Conservation (phyloP, 2,329 filamentous ascomycete genomes). For the Fusarium sp. region DNA sequence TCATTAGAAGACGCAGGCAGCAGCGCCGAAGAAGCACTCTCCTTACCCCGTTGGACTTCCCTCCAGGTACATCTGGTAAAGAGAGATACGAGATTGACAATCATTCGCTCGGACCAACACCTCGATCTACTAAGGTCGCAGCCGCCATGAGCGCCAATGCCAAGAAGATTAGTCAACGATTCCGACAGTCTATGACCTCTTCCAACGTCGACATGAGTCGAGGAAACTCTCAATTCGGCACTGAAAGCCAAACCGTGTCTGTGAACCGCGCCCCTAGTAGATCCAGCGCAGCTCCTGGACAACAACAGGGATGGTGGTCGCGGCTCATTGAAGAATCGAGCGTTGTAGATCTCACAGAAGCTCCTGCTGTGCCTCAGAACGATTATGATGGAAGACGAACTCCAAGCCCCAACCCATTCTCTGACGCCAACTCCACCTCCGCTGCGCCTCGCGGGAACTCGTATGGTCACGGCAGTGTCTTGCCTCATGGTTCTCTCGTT, state of each 20-base stretch:
- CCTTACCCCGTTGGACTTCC: constrained; percentile 61
- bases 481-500: constrained; percentile 56
- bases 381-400: constrained; percentile 27
- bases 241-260: constrained; percentile 56
- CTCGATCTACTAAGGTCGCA: constrained; percentile 53
- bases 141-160: constrained; percentile 51
- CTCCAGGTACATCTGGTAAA: constrained; percentile 34
- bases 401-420: constrained; percentile 48
- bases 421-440: constrained; percentile 60
- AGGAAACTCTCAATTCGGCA: constrained; percentile 65
- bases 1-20: constrained; percentile 59
- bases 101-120: constrained; percentile 64
- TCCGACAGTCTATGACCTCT: constrained; percentile 40
- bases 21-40: constrained; percentile 62
- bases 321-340: constrained; percentile 57
- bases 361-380: constrained; percentile 39
- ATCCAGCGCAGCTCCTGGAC: constrained; percentile 18
- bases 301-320: constrained; percentile 60
- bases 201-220: constrained; percentile 64
- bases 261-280: constrained; percentile 26
- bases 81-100: constrained; percentile 55
- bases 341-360: constrained; percentile 55
- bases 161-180: constrained; percentile 44
- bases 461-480: constrained; percentile 60
- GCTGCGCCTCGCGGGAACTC: constrained; percentile 53